Base-by-base conservation (phyloP, 371 early-diverging fungal genomes). In the Conidiobolus incongruus region DNA sequence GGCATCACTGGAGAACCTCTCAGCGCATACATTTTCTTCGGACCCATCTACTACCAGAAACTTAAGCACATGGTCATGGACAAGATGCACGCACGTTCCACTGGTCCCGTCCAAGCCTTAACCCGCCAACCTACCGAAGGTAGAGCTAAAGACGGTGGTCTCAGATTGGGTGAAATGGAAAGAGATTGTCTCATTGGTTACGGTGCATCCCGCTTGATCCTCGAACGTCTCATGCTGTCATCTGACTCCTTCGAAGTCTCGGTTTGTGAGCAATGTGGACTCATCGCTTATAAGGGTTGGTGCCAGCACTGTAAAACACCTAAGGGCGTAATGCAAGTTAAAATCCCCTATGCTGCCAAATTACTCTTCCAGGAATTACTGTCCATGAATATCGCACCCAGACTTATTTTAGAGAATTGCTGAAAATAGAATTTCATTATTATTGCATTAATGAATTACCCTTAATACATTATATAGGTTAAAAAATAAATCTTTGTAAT, bases 41-140 rank as follows among this genome's bases (percentile, higher is more conserved):
- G 98, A 13, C 98, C 98, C 10, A 81, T 91, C 15, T 94, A 91
- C 51, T 99, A 99, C 59, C 98, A 98, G 61, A 88, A 95, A 57
- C 71, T 99, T 44, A 99, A 98, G 70, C 98, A 99, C 60, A 98
- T 98, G 98, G 98, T 99, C 4, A 82, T 93, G 69, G 99, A 99
- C 63, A 99, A 98, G 66, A 97, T 98, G 88, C 98, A 98, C 58
- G 93, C 95, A 17, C 82, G 98, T 54, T 81, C 98, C 38, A 70
- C 81, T 42, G 98, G 98, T 47, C 96, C 96, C 17, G 73, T 92
- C 37, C 90, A 95, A 12, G 77, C 81, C 1, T 55, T 97, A 15
- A 97, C 98, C 0, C 73, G 98, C 29, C 98, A 98, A 58, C 99
- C 99, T 13, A 97, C 96, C 1, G 97, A 98, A 69, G 98, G 99